Percentiles rank a stretch among this genome's conserved stretches.
phyloP scores from a whole-genome alignment of 2,329 filamentous ascomycete species.

The Amesomyces nigricolor region DNA sequence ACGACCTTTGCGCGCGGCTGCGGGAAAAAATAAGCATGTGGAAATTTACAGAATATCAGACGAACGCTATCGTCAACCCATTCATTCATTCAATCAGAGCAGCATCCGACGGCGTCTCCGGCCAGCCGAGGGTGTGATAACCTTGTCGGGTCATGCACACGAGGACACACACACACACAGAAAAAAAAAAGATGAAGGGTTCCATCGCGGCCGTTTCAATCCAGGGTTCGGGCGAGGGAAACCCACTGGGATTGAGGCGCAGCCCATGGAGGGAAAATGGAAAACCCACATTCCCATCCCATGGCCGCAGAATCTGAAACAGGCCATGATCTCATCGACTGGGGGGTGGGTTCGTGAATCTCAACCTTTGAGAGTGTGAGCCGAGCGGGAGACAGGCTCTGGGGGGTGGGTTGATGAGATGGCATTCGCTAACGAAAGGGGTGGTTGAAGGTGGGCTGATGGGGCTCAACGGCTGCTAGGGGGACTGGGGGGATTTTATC shows the following conservation, averaged over 20 bases:
- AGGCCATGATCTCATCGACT: conserved; percentile 20
- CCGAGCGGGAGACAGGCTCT: conserved; percentile 1
- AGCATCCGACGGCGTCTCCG: no score
- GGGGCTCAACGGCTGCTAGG: not conserved
- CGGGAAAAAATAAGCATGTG: no score
- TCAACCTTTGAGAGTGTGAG: not conserved
- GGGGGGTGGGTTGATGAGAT: not conserved
- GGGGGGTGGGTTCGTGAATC: not conserved
- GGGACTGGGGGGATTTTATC: conserved; percentile 1
- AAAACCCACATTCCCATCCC: not conserved
- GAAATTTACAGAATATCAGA: no score
- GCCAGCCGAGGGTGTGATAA: no score
- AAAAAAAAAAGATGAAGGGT: no score
- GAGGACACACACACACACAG: no score
- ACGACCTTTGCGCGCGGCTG: no score
- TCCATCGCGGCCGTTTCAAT: no score
- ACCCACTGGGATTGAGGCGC: conserved; percentile 9
- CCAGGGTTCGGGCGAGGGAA: not conserved
- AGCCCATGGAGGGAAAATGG: conserved; percentile 3
- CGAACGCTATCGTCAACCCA: no score
- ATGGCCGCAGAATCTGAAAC: conserved; percentile 20
- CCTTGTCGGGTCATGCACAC: no score
- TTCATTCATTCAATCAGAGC: no score
- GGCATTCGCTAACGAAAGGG: not conserved
- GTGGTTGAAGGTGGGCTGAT: not conserved